phyloP scores from a whole-genome alignment of 2,329 filamentous ascomycete species.

The Lasiodiplodia gonubiensis region DNA sequence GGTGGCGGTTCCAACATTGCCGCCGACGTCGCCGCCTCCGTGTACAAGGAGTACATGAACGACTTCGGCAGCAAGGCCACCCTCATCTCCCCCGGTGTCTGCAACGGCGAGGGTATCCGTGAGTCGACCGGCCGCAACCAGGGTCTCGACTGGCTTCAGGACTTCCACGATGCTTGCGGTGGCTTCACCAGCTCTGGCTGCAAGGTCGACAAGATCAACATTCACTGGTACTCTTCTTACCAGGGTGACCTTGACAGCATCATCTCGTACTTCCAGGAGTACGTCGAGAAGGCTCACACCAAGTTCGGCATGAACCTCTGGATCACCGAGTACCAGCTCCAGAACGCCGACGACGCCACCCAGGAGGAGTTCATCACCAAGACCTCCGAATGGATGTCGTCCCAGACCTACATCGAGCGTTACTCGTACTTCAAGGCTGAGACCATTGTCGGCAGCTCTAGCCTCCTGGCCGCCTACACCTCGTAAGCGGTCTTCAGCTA shows the following conservation, averaged over 20 bases:
- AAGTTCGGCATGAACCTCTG: slow-evolving; percentile 57
- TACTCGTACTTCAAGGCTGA: slow-evolving; percentile 47
- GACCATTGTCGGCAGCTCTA: slow-evolving; percentile 23
- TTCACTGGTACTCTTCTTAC: slow-evolving; percentile 67
- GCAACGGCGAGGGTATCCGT: slow-evolving; percentile 58
- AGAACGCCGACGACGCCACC: slow-evolving; percentile 51
- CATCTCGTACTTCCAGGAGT: slow-evolving; percentile 59
- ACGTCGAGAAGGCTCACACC: slow-evolving; percentile 54
- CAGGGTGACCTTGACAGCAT: slow-evolving; percentile 44
- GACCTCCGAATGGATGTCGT: slow-evolving; percentile 53
- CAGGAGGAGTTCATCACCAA: slow-evolving; percentile 56
- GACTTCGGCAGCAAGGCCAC: slow-evolving; percentile 59
- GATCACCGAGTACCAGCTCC: slow-evolving; percentile 69
- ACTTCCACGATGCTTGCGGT: slow-evolving; percentile 60
- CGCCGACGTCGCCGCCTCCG: slow-evolving; percentile 58
- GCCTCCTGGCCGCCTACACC: slow-evolving; percentile 21
- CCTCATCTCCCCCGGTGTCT: slow-evolving; percentile 66
- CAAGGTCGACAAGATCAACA: slow-evolving; percentile 64
- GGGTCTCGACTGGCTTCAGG: slow-evolving; percentile 63
- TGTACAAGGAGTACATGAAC: slow-evolving; percentile 62
- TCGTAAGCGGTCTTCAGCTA: slow-evolving; percentile 14
- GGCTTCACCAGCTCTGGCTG: slow-evolving; percentile 57
- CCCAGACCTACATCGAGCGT: slow-evolving; percentile 48
- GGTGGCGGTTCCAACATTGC: slow-evolving; percentile 63
- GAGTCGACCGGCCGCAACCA: slow-evolving; percentile 34